phyloP scores from a whole-genome alignment of 2,329 filamentous ascomycete species.

The Penicillium sp. region DNA sequence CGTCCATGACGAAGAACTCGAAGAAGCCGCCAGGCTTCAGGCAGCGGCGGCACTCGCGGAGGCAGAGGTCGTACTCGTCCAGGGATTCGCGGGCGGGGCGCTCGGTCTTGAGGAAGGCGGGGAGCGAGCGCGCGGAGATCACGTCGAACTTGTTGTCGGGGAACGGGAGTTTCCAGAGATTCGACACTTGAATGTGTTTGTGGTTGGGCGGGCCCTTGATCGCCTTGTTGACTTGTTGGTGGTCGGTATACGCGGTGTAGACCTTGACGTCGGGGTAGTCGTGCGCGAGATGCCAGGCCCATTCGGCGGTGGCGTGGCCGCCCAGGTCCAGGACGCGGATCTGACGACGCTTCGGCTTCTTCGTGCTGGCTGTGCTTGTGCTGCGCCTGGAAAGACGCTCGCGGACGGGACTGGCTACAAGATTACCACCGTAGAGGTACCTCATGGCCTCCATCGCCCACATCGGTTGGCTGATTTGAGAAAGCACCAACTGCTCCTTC shows the following conservation, averaged over 20 bases:
- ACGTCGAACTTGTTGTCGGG: conserved; percentile 85
- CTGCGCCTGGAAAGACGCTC: conserved; percentile 40
- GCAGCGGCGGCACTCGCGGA: conserved; percentile 85
- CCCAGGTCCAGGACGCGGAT: conserved; percentile 83
- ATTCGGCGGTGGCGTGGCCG: conserved; percentile 83
- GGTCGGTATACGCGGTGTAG: conserved; percentile 83
- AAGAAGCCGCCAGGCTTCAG: conserved; percentile 92
- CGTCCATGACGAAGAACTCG: conserved; percentile 88
- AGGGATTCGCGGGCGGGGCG: conserved; percentile 67
- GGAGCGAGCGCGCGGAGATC: conserved; percentile 84
- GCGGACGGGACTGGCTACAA: conserved; percentile 61
- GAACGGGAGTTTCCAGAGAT: conserved; percentile 83
- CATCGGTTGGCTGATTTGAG: conserved; percentile 65
- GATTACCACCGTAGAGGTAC: conserved; percentile 63
- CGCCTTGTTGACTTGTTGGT: conserved; percentile 73
- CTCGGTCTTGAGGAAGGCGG: conserved; percentile 75
- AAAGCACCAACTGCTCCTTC: conserved; percentile 79
- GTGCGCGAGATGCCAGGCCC: conserved; percentile 91
- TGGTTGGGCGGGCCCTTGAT: conserved; percentile 87
- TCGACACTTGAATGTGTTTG: conserved; percentile 76
- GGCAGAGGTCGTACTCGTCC: conserved; percentile 87
- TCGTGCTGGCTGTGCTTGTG: conserved; percentile 26
- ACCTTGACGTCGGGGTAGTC: conserved; percentile 85
- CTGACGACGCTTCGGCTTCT: conserved; percentile 48
- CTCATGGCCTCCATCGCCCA: conserved; percentile 69